Conservation (phyloP, 352 stramenopile genomes). For the Thalassiosira exigua region DNA sequence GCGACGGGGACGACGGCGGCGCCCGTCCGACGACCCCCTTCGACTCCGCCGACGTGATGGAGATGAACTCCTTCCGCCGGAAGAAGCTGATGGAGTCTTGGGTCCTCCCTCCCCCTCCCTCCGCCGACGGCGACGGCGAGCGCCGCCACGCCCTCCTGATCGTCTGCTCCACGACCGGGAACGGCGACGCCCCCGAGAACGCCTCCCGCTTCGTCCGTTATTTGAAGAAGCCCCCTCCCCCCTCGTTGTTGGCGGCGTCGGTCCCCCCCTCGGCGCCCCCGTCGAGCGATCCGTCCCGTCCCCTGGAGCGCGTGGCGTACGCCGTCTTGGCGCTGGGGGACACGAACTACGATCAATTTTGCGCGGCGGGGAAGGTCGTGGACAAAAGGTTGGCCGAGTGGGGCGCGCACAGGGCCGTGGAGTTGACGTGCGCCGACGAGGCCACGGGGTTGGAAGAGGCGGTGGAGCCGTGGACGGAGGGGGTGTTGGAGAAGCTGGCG, state of each 20-base stretch:
- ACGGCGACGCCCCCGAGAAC: slow-evolving; percentile 95
- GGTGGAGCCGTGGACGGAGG: slow-evolving; percentile 88
- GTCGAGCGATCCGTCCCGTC: neutral
- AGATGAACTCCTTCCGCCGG: slow-evolving; percentile 43
- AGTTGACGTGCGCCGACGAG: slow-evolving; percentile 90
- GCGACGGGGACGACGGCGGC: too few species aligned
- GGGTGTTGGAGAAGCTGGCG: slow-evolving; percentile 27
- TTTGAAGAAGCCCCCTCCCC: slow-evolving; percentile 84
- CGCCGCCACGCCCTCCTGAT: slow-evolving; percentile 82
- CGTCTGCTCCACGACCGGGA: slow-evolving; percentile 94
- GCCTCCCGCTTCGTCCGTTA: slow-evolving; percentile 91
- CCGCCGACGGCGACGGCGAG: neutral
- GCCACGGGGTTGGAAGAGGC: slow-evolving; percentile 90
- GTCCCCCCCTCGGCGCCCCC: too few species aligned
- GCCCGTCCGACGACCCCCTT: slow-evolving; percentile 9
- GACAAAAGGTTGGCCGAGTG: slow-evolving; percentile 87
- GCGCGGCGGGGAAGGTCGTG: slow-evolving; percentile 90
- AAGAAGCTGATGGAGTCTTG: slow-evolving; percentile 49
- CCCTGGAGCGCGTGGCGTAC: slow-evolving; percentile 86
- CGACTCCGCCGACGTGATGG: slow-evolving; percentile 31
- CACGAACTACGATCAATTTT: slow-evolving; percentile 98
- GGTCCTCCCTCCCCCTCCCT: slow-evolving; percentile 5
- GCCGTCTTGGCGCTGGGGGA: slow-evolving; percentile 93
- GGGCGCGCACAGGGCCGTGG: slow-evolving; percentile 87
- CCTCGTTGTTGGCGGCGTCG: too few species aligned